Percentiles rank a stretch among this genome's conserved stretches.
Evolutionary conservation across 2,329 filamentous ascomycete genomes (phyloP).

Genomic region (Cytospora mali): DNA sequence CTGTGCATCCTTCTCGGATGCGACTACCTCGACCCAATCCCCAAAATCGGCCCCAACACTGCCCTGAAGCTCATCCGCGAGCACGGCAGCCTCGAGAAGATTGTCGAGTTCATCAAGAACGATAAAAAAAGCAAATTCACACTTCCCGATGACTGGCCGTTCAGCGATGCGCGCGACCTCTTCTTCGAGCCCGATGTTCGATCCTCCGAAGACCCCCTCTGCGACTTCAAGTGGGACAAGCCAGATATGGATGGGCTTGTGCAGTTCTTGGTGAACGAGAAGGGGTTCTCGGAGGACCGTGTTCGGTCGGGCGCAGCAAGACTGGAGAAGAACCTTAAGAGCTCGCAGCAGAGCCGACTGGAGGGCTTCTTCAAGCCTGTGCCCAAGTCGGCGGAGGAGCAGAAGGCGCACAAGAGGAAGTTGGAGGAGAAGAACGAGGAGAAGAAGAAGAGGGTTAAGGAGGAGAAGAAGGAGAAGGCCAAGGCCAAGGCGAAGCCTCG

Average conservation of each 20-base stretch:
- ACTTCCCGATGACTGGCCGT: slow-evolving; percentile 97
- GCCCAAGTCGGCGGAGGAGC: slow-evolving; percentile 84
- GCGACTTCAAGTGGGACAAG: slow-evolving; percentile 97
- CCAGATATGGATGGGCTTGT: slow-evolving; percentile 90
- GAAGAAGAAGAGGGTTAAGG: slow-evolving; percentile 94
- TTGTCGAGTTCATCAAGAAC: slow-evolving; percentile 78
- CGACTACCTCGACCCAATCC: slow-evolving; percentile 95
- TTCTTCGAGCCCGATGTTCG: slow-evolving; percentile 92
- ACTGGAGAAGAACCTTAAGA: slow-evolving; percentile 88
- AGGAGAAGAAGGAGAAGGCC: slow-evolving; percentile 94
- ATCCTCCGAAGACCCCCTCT: slow-evolving; percentile 78
- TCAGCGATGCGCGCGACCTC: slow-evolving; percentile 83
- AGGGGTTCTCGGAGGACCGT: slow-evolving; percentile 95
- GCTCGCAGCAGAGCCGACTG: slow-evolving; percentile 83
- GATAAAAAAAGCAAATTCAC: slow-evolving; percentile 79
- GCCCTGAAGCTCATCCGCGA: slow-evolving; percentile 94
- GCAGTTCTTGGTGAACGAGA: slow-evolving; percentile 87
- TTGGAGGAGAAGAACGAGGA: slow-evolving; percentile 88
- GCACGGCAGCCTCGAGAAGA: slow-evolving; percentile 82
- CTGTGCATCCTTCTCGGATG: slow-evolving; percentile 96
- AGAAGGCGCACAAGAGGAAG: slow-evolving; percentile 86
- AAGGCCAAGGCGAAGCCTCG: slow-evolving; percentile 86
- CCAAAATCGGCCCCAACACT: slow-evolving; percentile 89
- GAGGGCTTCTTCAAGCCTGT: slow-evolving; percentile 97
- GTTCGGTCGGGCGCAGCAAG: slow-evolving; percentile 78